Evolutionary conservation across 2,329 filamentous ascomycete genomes (phyloP), one percentile per base, ranked within the genome.

Genomic region (Aspergillus puulaauensis): DNA sequence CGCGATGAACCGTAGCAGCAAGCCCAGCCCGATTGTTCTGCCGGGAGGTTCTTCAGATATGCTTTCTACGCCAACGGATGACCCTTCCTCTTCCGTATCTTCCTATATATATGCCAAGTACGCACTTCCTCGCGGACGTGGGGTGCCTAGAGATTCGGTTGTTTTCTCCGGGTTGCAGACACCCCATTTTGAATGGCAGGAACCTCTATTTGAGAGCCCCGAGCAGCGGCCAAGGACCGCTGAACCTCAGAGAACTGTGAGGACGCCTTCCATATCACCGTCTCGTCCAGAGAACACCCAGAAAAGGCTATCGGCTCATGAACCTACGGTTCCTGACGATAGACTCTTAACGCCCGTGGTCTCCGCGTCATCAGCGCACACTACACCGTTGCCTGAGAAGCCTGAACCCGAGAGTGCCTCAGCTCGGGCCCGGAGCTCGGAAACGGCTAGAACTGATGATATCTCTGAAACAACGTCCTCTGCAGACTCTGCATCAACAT

Each of bases 21-120:
- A 66, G 41, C 70, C 70, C 11, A 62, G 67, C 12, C 75, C 75
- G 2, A 76, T 77, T 47, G 56, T 67, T 15, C 61, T 76, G 3
- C 67, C 69, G 3, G 46, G 65, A 7, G 27, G 27, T 31, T 55
- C 58, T 7, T 64, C 60, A 2, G 69, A 71, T 40, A 39, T 64
- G 50, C 59, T 65, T 8, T 52, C 43, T 4, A 57, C 58, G 40
- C 62, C 63, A 23, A 47, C 46, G 14, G 67, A 75, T 40, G 68
- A 73, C 1, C 73, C 70, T 4, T 69, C 68, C 1, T 74, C 79
- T 7, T 81, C 81, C 1, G 84, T 86, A 3, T 82, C 89, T 0
- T 91, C 92, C 0, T 96, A 96, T 71, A 90, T 90, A 15, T 95
- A 97, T 71, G 88, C 91, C 7, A 96, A 90, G 59, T 96, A 92